Percentiles rank a stretch among this genome's conserved stretches.
Conservation (phyloP, 169 alveolate genomes). For the Eimeria necatrix region DNA sequence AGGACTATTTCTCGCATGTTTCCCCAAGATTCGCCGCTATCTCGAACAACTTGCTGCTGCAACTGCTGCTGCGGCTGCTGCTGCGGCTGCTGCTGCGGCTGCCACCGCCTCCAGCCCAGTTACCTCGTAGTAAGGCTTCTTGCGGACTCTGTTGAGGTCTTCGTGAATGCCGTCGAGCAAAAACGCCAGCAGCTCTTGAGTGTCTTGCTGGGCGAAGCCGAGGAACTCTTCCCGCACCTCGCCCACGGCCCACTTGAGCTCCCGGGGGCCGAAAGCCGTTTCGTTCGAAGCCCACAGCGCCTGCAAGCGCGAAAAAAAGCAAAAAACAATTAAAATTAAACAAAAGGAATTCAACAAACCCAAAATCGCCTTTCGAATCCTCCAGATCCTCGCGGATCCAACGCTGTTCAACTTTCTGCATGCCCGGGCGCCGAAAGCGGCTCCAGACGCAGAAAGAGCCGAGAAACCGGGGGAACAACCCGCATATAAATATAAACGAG, state of each 20-base stretch:
- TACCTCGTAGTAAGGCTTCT: constrained; percentile 92
- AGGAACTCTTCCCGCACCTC: constrained; percentile 90
- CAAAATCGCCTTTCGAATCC: background rate
- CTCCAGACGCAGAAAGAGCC: background rate
- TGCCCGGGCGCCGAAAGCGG: background rate
- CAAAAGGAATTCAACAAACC: background rate
- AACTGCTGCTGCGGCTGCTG: no score
- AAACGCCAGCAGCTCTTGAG: constrained; percentile 93
- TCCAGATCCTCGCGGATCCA: no score
- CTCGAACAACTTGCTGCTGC: no score
- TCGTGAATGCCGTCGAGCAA: constrained; percentile 95
- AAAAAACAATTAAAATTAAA: no score
- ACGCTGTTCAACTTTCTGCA: no score
- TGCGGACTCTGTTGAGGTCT: constrained; percentile 93
- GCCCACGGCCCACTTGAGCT: constrained; percentile 91
- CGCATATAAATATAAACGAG: background rate
- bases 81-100: no score
- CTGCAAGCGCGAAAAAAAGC: constrained; percentile 47
- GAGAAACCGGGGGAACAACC: background rate
- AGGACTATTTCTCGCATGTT: no score
- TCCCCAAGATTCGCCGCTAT: no score
- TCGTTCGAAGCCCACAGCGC: constrained; percentile 88
- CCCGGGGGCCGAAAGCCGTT: constrained; percentile 91
- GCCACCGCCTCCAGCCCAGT: constrained; percentile 31
- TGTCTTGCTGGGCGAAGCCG: constrained; percentile 95